Evolutionary conservation across 1,139 yeast species (phyloP), one percentile per base, ranked within the genome.

Genomic region (Yamadazyma friedrichii): DNA sequence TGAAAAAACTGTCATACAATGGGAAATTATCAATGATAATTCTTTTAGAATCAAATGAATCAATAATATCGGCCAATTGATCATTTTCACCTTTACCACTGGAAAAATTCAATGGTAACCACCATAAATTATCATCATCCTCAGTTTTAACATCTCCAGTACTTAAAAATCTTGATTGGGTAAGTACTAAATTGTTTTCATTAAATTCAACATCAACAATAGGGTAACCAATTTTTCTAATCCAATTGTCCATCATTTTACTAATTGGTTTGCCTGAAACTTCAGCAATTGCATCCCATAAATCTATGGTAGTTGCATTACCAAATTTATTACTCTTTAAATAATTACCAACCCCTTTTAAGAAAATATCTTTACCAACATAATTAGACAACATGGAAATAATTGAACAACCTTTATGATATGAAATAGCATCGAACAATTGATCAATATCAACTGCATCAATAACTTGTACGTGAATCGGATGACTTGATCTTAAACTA

Each of bases 401-500:
- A 31, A 83, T 70, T 4, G 88, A 79, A n/a, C 88, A 84, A 49
- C 95, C 95, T 66, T 88, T 84, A 46, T 82, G 70, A 63, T 88
- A 88, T 15, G 95, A 85, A 49, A 88, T 88, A 40, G 86, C 86
- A 59, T 88, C 96, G 58, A 88, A 88, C 39, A 84, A 78, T 64
- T 88, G 95, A 59, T 86, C 86, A 54, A 88, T 85, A 59, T 88
- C 94, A 51, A 83, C 84, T 15, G 88, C 93, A 52, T 81, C 78
- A 56, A 74, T 73, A 20, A 88, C 93, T 13, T 94, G 93, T 11
- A 87, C 95, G 60, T 87, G 91, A 46, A 88, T 84, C 15, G 95
- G 95, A 62, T 88, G 96, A 29, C 89, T 83, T 35, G 83, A 79
- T 59, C 88, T 74, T 51, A 84, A 70, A 3, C 87, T 77, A 59